phyloP scores from a whole-genome alignment of 768 basidiomycete species.

The Lentinula edodes region DNA sequence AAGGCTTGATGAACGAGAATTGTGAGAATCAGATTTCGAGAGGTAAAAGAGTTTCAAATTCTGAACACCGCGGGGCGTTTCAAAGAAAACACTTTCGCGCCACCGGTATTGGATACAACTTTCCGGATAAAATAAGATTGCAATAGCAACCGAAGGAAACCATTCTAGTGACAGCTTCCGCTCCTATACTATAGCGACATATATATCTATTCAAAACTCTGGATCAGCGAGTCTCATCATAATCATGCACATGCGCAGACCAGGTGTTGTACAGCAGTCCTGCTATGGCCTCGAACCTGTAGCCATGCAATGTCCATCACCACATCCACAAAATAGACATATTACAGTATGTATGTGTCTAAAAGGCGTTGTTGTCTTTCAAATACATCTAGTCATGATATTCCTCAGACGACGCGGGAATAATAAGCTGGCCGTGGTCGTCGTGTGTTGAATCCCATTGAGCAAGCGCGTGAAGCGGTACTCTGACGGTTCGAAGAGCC shows the following conservation, averaged over 20 bases:
- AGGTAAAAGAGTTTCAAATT: not conserved
- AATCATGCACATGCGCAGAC: not conserved
- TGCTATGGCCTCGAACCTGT: not conserved
- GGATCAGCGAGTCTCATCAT: not conserved
- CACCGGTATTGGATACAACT: too few species aligned
- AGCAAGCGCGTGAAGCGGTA: slow-evolving; percentile 22
- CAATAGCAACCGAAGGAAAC: not conserved
- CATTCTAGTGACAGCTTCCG: not conserved
- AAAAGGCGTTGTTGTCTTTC: not conserved
- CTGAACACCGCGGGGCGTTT: not conserved
- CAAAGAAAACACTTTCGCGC: too few species aligned
- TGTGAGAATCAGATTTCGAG: too few species aligned
- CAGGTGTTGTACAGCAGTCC: not conserved
- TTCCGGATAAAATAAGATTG: too few species aligned
- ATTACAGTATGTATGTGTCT: too few species aligned
- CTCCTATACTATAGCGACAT: not conserved
- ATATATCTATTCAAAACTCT: not conserved
- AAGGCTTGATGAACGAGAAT: too few species aligned
- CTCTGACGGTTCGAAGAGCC: slow-evolving; percentile 24
- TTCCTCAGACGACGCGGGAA: not conserved
- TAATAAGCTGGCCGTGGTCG: slow-evolving; percentile 11
- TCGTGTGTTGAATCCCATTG: slow-evolving; percentile 31
- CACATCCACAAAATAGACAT: too few species aligned
- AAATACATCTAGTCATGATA: not conserved
- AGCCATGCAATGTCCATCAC: too few species aligned